A percentile compares a stretch with the other conserved stretches of the same genome.
Evolutionary conservation across 805 yeast genomes (phyloP).

Genomic region (Saturnispora quitensis): DNA sequence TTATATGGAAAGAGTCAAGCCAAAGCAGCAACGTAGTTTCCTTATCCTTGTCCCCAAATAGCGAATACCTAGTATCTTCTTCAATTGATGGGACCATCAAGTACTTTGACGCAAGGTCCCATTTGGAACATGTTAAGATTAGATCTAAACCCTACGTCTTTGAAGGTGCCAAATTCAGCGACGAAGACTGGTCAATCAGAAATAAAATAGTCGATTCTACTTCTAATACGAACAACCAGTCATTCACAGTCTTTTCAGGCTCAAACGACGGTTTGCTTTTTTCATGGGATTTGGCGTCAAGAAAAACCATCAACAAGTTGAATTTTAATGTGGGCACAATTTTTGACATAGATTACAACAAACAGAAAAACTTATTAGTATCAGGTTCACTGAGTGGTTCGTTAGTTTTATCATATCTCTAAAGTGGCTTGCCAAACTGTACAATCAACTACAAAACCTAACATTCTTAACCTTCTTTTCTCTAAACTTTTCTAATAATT

Average conservation of each 20-base stretch:
- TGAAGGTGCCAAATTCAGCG: slow-evolving; percentile 49
- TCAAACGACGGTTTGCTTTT: slow-evolving; percentile 51
- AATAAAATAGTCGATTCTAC: slow-evolving; percentile 33
- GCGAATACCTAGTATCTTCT: slow-evolving; percentile 37
- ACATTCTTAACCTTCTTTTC: slow-evolving; percentile 12
- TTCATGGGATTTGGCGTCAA: slow-evolving; percentile 50
- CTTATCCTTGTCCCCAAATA: slow-evolving; percentile 34
- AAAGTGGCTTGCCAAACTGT: slow-evolving; percentile 3
- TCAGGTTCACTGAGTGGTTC: slow-evolving; percentile 51
- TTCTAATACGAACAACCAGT: slow-evolving; percentile 22
- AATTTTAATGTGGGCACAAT: slow-evolving; percentile 58
- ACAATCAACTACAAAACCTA: slow-evolving; percentile 12
- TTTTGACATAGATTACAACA: slow-evolving; percentile 42
- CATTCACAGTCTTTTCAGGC: slow-evolving; percentile 40
- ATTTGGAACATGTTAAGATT: slow-evolving; percentile 23
- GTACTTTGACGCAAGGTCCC: slow-evolving; percentile 42
- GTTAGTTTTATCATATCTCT: slow-evolving; percentile 36
- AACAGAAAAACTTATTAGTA: slow-evolving; percentile 28
- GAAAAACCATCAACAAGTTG: slow-evolving; percentile 38
- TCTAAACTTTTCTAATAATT: slow-evolving; percentile 14
- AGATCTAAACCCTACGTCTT: slow-evolving; percentile 39
- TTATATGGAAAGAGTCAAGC: slow-evolving; percentile 36
- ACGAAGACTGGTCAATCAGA: slow-evolving; percentile 44
- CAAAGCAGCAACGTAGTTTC: slow-evolving; percentile 51
- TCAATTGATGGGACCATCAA: slow-evolving; percentile 50